Evolutionary conservation across 345 rosid genomes (phyloP).

Genomic region (Citrus sp.): DNA sequence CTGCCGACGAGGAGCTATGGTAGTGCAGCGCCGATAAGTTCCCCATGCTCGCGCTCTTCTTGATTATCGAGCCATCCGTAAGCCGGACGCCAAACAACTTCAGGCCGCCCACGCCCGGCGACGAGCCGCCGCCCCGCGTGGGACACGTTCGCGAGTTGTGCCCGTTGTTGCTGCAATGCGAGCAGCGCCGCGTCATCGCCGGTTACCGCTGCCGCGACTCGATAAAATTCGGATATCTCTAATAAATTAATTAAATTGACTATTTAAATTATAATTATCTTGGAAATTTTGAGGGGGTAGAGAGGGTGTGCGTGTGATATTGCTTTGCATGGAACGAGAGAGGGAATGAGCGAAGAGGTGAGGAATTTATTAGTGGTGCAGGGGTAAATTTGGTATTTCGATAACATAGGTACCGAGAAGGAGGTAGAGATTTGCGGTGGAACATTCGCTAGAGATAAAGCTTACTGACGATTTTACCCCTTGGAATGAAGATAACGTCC

Average conservation of each 20-base stretch:
- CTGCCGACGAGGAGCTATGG: slow-evolving; percentile 63
- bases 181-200: slow-evolving; percentile 66
- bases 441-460: not conserved
- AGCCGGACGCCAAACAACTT: slow-evolving; percentile 88
- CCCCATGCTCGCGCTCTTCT: slow-evolving; percentile 97
- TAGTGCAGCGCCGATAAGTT: slow-evolving; percentile 61
- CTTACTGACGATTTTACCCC: slow-evolving; percentile 14
- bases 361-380: not conserved
- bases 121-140: slow-evolving; percentile 7
- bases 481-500: slow-evolving; percentile 12
- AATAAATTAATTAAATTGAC: not conserved
- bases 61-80: slow-evolving; percentile 87
- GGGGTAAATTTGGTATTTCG: slow-evolving; percentile 2
- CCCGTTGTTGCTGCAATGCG: not conserved
- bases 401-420: not conserved
- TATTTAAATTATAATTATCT: too few relatives aligned
- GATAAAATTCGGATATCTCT: not conserved
- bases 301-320: not conserved
- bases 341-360: not conserved
- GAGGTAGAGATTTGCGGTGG: slow-evolving; percentile 18
- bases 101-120: slow-evolving; percentile 44
- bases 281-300: not conserved
- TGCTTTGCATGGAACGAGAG: slow-evolving; percentile 27
- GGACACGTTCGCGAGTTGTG: not conserved
- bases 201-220: slow-evolving; percentile 22